Conservation (phyloP, 1,284 basidiomycete species). For the Heterobasidion annosum region DNA sequence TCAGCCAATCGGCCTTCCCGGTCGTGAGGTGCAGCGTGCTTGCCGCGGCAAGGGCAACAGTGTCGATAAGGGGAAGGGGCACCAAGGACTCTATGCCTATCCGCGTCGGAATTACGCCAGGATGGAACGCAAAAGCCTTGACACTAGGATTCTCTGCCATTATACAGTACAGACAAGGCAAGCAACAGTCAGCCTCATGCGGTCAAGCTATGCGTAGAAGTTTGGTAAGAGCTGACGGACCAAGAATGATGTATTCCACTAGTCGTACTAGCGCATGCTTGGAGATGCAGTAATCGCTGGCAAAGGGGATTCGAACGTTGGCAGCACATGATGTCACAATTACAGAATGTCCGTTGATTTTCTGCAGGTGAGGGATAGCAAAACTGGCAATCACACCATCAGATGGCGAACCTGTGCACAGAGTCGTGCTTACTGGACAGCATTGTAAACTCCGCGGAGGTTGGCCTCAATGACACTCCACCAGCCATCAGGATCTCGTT, state of each 20-base stretch:
- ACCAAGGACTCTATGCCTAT: neutral
- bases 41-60: constrained; percentile 2
- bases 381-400: neutral
- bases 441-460: constrained; percentile 5
- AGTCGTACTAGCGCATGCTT: constrained; percentile 7
- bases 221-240: neutral
- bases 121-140: constrained; percentile 7
- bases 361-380: constrained; percentile 4
- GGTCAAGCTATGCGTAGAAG: neutral
- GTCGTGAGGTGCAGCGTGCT: constrained; percentile 6
- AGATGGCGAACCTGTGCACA: neutral
- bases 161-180: neutral
- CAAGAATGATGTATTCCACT: constrained; percentile 9
- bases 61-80: neutral
- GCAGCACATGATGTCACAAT: constrained; percentile 4
- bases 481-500: constrained; percentile 1
- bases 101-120: constrained; percentile 6
- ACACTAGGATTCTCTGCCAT: constrained; percentile 4
- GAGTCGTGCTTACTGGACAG: constrained; percentile 1
- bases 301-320: constrained; percentile 1
- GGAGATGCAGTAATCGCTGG: constrained; percentile 6
- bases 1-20: constrained; percentile 7
- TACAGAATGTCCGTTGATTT: constrained; percentile 6
- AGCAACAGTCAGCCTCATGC: neutral
- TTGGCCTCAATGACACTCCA: constrained; percentile 6